These are phyloP conservation scores for Penicillium robsamsonii DNA, from an alignment of 495 filamentous ascomycete genomes.

Conservation along the genomic window DNA sequence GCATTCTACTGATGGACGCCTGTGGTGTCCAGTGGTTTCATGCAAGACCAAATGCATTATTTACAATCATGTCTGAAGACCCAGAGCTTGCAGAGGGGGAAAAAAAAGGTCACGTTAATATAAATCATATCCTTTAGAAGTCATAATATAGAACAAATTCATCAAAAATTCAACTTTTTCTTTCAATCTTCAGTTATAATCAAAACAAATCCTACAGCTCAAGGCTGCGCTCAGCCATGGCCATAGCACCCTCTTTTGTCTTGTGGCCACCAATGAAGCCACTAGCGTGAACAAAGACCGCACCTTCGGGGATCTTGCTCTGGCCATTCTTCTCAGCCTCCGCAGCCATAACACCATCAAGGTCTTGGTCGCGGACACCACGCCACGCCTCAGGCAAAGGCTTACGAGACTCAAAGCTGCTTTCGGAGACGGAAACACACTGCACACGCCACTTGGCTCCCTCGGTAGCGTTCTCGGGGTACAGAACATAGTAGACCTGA, in stretches of 20 bases:
- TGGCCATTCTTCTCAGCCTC: conserved; percentile 43
- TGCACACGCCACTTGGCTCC: conserved; percentile 90
- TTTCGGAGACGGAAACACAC: conserved; percentile 72
- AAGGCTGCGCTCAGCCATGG: conserved; percentile 78
- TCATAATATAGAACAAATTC: conserved; percentile 8
- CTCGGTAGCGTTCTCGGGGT: conserved; percentile 70
- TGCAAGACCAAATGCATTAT: not conserved
- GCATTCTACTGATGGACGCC: not conserved
- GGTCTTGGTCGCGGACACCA: conserved; percentile 78
- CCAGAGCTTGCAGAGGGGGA: not conserved
- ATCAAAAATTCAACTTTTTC: conserved; percentile 16
- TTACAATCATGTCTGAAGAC: not conserved
- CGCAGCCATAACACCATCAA: conserved; percentile 71
- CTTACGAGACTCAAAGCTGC: conserved; percentile 87
- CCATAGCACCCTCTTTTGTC: conserved; percentile 82
- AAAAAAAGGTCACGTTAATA: not conserved
- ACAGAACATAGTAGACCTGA: conserved; percentile 79
- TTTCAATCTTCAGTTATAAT: not conserved
- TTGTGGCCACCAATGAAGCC: conserved; percentile 96
- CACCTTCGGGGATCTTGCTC: conserved; percentile 53
- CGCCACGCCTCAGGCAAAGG: conserved; percentile 88
- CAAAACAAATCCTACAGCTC: conserved; percentile 38
- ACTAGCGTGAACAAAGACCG: conserved; percentile 89
- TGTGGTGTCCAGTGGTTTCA: not conserved
- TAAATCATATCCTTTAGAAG: not conserved